Evolutionary conservation across 805 yeast genomes (phyloP).

Genomic region (Yarrowia hollandica): DNA sequence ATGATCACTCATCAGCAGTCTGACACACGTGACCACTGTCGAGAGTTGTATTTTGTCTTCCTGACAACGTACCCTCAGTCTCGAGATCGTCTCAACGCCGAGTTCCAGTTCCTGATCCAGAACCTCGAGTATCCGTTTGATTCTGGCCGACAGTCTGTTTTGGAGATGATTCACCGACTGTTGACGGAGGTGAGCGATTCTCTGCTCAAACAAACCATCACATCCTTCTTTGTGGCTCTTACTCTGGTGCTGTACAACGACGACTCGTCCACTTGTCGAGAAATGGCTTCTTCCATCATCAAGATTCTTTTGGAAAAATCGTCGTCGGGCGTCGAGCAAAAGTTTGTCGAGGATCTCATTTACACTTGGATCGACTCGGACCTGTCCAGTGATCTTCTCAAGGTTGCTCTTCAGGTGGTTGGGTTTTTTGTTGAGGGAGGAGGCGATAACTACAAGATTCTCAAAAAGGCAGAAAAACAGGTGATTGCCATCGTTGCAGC

Average conservation of each 20-base stretch:
- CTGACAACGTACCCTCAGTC: constrained; percentile 95
- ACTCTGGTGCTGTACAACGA: constrained; percentile 78
- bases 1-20: constrained; percentile 88
- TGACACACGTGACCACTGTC: constrained; percentile 78
- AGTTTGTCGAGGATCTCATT: constrained; percentile 46
- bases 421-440: constrained; percentile 57
- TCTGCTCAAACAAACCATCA: constrained; percentile 46
- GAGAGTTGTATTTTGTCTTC: constrained; percentile 80
- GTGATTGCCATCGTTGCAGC: constrained; percentile 43
- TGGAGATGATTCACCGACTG: constrained; percentile 78
- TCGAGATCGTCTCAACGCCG: constrained; percentile 75
- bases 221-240: constrained; percentile 80
- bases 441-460: constrained; percentile 49
- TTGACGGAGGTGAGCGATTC: constrained; percentile 64
- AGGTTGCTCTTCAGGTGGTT: constrained; percentile 75
- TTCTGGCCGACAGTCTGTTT: constrained; percentile 82
- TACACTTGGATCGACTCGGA: constrained; percentile 58
- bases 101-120: constrained; percentile 73
- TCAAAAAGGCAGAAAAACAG: constrained; percentile 45
- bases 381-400: constrained; percentile 52
- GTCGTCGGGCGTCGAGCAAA: constrained; percentile 35
- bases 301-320: constrained; percentile 50
- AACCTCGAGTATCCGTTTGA: constrained; percentile 84
- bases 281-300: constrained; percentile 70
- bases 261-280: constrained; percentile 74